A percentile compares a stretch with the other conserved stretches of the same genome.
Evolutionary conservation across 768 basidiomycete species (phyloP).

Genomic region (Tricholoma flavovirens): DNA sequence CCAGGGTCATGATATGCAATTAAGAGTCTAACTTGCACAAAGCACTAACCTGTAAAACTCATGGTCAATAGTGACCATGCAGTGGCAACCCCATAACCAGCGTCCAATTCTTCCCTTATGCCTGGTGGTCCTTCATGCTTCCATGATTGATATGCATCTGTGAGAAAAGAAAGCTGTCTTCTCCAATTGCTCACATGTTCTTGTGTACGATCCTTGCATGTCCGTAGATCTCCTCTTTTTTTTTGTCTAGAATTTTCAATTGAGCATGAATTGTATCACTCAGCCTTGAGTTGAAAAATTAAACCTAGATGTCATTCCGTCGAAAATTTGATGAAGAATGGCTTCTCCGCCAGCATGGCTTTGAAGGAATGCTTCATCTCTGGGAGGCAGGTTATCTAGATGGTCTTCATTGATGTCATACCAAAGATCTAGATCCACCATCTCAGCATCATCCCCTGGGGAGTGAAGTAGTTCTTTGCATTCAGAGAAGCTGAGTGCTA

Average conservation of each 20-base stretch:
- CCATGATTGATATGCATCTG: neutral
- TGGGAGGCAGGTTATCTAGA: neutral
- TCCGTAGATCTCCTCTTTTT: neutral
- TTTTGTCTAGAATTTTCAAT: neutral
- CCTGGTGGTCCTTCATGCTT: neutral
- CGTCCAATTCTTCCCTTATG: neutral
- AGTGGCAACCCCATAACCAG: neutral
- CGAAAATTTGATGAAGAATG: neutral
- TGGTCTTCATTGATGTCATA: neutral
- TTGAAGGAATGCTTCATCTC: neutral
- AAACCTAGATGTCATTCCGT: neutral
- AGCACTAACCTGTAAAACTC: neutral
- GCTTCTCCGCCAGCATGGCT: neutral
- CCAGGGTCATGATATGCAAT: neutral
- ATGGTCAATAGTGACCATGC: neutral
- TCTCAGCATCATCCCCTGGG: neutral
- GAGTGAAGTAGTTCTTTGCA: neutral
- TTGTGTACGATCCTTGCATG: neutral
- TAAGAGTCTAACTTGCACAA: neutral
- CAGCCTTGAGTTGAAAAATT: neutral
- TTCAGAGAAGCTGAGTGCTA: neutral
- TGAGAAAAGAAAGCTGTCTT: neutral
- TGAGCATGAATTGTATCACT: neutral
- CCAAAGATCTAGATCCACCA: neutral
- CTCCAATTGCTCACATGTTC: neutral